These are phyloP conservation scores for Vaccinium darrowii DNA, from an alignment of 148 eudicot genomes.

Conservation along the genomic window DNA sequence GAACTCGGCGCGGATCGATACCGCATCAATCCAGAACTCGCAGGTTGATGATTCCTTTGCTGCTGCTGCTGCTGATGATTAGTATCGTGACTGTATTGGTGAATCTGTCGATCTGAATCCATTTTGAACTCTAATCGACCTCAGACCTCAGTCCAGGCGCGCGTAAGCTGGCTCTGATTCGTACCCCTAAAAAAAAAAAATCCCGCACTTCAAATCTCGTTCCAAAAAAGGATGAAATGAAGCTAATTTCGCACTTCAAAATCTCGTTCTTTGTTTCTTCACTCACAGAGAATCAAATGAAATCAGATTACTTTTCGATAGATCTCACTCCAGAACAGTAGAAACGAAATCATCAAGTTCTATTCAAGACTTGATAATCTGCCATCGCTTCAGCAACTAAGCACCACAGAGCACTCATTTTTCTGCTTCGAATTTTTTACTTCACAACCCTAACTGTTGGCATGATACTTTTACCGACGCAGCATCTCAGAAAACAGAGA, in stretches of 20 bases:
- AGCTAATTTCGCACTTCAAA: neutral
- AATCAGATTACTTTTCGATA: too few species aligned
- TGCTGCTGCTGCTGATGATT: constrained; percentile 47
- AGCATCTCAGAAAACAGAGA: neutral
- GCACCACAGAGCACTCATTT: neutral
- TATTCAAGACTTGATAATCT: too few species aligned
- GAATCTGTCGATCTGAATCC: constrained; percentile 36
- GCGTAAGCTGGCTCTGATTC: neutral
- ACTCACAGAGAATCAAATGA: too few species aligned
- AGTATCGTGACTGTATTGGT: constrained; percentile 34
- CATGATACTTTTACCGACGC: neutral
- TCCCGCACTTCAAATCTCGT: neutral
- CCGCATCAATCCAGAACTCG: constrained; percentile 59
- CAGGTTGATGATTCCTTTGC: constrained; percentile 49
- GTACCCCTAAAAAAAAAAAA: neutral
- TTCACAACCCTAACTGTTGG: neutral
- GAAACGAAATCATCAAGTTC: too few species aligned
- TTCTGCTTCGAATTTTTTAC: neutral
- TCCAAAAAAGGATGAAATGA: neutral
- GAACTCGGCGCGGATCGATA: constrained; percentile 93
- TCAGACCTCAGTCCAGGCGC: neutral
- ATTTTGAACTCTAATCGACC: neutral
- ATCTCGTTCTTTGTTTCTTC: neutral
- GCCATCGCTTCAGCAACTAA: too few species aligned
- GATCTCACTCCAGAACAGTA: too few species aligned